These are phyloP conservation scores for Calonectria honghensis DNA, from an alignment of 2,329 filamentous ascomycete species.

Conservation along the genomic window DNA sequence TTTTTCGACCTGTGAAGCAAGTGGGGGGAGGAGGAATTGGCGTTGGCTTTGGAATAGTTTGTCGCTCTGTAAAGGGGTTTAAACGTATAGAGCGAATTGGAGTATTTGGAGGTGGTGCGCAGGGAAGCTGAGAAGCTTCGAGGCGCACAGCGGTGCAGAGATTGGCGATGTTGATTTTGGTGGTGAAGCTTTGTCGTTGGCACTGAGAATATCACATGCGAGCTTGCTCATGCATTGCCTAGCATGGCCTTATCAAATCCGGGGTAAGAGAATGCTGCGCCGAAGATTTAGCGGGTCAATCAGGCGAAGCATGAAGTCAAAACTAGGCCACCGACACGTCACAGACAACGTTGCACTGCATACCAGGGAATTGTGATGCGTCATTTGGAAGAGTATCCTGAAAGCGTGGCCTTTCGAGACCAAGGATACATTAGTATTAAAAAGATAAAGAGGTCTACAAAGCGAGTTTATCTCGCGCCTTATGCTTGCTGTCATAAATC, in stretches of 20 bases:
- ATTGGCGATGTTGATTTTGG: conserved; percentile 43
- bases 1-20: background rate
- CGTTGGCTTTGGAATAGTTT: background rate
- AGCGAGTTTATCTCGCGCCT: conserved; percentile 36
- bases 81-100: background rate
- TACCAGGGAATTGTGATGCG: background rate
- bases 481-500: conserved; percentile 48
- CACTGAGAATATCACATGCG: conserved; percentile 52
- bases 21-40: background rate
- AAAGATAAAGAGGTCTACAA: conserved; percentile 40
- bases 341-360: conserved; percentile 12
- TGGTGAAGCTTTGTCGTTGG: conserved; percentile 38
- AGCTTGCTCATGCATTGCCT: conserved; percentile 14
- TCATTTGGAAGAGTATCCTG: background rate
- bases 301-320: background rate
- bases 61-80: background rate
- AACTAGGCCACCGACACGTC: background rate
- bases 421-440: conserved; percentile 50
- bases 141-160: background rate
- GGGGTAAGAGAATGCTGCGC: conserved; percentile 10
- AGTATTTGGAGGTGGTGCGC: background rate
- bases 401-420: conserved; percentile 31
- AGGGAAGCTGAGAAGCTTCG: background rate
- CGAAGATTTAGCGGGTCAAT: conserved; percentile 33
- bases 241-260: conserved; percentile 46